Evolutionary conservation across 2,329 filamentous ascomycete species (phyloP), one percentile per base, ranked within the genome.

Genomic region (Scedosporium boydii): DNA sequence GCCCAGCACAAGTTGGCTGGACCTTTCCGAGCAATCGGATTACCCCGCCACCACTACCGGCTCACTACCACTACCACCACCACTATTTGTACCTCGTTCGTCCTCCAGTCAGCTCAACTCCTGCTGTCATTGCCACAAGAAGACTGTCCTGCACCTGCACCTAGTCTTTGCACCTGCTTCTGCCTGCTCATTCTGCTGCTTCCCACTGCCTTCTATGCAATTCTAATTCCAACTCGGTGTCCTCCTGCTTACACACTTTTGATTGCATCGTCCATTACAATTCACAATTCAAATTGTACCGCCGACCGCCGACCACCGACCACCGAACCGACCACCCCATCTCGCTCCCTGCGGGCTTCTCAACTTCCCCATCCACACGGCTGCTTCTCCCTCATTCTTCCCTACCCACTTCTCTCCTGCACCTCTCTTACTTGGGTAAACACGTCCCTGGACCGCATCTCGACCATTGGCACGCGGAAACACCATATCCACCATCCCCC

Each of bases 371-470:
- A 21, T 26, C 27, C 44, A 46, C 10, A 7, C 44, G 18, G 48
- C 48, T 53, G 48, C 48, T 21, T 53, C 48, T 21, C 12, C 16
- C 44, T 16, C 26, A n/a, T 14, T 21, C 48, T 18, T 26, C 23
- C n/a, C 21, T 26, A 53, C 21, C 48, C 48, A 53, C 48, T 53
- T 21, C 48, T 27, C 18, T 60, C 44, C 58, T 60, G 58, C 58
- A 60, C 44, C 42, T 60, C 58, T 59, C 58, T 60, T 26, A 60
- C 44, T 60, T 23, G 21, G 58, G 58, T 29, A 53, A 38, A 29
- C 27, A 53, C 44, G 23, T 18, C 42, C 48, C 21, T 26, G 48
- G 48, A 21, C 23, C 48, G 5, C 44, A 46, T 46, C 44, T 46
- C 44, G 44, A 46, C 44, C 44, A 46, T 46, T 46, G 44, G 18